Conservation (phyloP, 768 basidiomycete species). For the Suillus ampliporus region DNA sequence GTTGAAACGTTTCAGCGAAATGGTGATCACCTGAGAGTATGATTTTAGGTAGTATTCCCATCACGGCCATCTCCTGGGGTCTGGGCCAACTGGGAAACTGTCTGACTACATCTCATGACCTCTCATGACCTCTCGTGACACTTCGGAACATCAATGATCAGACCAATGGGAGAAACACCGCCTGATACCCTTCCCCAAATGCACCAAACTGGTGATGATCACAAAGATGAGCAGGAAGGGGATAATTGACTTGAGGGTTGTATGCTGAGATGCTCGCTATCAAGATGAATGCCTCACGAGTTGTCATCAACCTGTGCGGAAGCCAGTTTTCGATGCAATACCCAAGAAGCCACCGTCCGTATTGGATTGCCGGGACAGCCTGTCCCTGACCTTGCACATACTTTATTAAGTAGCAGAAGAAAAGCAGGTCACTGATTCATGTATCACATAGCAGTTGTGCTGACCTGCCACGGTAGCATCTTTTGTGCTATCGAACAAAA, state of each 20-base stretch:
- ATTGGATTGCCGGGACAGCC: neutral
- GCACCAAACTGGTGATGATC: neutral
- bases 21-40: neutral
- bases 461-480: neutral
- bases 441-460: neutral
- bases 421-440: too few species aligned
- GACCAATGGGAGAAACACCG: neutral
- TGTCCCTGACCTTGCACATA: neutral
- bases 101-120: too few species aligned
- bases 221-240: neutral
- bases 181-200: neutral
- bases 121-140: neutral
- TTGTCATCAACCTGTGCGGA: neutral
- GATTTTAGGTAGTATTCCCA: slow-evolving; percentile 1
- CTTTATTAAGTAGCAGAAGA: neutral
- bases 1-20: too few species aligned
- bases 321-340: too few species aligned
- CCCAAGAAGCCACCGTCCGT: too few species aligned
- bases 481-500: neutral
- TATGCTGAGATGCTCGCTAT: neutral
- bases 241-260: neutral
- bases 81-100: neutral
- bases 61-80: neutral
- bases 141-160: neutral
- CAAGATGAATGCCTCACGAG: neutral